Percentiles rank a stretch among this genome's conserved stretches.
Conservation (phyloP, 176 grass and related monocot genomes). For the Musa itinerans region DNA sequence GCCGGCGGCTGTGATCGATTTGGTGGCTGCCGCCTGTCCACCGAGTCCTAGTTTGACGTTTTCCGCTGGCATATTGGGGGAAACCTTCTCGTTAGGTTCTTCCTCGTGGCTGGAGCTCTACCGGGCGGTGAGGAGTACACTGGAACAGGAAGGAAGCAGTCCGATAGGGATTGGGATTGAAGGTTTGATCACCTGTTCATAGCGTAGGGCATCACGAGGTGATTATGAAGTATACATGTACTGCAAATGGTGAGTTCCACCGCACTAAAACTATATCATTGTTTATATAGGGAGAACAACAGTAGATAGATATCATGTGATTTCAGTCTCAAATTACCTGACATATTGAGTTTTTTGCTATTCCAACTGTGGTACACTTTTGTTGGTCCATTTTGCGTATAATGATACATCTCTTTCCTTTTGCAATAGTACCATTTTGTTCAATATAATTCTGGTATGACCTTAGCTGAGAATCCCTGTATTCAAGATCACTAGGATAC, state of each 20-base stretch:
- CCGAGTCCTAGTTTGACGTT: slow-evolving; percentile 64
- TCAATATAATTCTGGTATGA: no score
- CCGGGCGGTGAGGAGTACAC: slow-evolving; percentile 50
- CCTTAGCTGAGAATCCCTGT: no score
- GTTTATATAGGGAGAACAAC: neutral
- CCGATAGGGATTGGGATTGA: slow-evolving; percentile 32
- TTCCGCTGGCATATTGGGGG: slow-evolving; percentile 26
- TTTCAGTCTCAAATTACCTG: no score
- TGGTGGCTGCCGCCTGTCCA: slow-evolving; percentile 53
- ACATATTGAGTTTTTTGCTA: no score
- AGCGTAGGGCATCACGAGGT: neutral
- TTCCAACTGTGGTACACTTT: no score
- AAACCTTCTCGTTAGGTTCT: slow-evolving; percentile 18
- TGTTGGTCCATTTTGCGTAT: no score
- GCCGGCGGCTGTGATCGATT: slow-evolving; percentile 49
- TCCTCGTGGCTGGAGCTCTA: slow-evolving; percentile 91
- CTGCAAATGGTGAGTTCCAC: neutral
- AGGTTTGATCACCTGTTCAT: slow-evolving; percentile 26
- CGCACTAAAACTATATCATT: neutral
- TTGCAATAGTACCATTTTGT: no score
- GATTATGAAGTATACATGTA: neutral
- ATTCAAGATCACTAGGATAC: no score
- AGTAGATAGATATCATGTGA: no score
- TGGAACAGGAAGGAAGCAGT: slow-evolving; percentile 31
- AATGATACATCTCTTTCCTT: no score